Conservation (phyloP, 2,329 filamentous ascomycete species). For the Pseudocercospora fijiensis region DNA sequence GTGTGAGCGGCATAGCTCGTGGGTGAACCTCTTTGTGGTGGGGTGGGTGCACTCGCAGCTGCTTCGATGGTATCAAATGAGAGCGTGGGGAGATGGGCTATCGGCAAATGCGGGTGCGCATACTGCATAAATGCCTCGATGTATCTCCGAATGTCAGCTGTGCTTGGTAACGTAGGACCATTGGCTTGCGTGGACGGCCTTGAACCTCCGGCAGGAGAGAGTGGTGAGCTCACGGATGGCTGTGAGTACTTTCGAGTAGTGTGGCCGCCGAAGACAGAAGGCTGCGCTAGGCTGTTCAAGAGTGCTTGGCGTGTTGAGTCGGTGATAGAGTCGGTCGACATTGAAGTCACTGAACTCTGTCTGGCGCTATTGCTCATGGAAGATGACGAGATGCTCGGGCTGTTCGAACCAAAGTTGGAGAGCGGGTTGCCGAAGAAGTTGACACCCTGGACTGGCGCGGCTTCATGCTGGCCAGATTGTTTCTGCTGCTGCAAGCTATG, state of each 20-base stretch:
- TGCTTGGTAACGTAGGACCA: slow-evolving; percentile 67
- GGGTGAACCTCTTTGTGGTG: slow-evolving; percentile 39
- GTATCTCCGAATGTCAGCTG: slow-evolving; percentile 83
- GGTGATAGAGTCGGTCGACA: slow-evolving; percentile 64
- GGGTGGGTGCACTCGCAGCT: slow-evolving; percentile 53
- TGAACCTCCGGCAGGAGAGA: slow-evolving; percentile 42
- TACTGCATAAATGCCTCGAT: slow-evolving; percentile 86
- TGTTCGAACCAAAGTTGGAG: slow-evolving; percentile 70
- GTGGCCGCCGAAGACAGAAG: slow-evolving; percentile 52
- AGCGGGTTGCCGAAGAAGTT: slow-evolving; percentile 58
- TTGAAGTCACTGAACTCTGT: slow-evolving; percentile 60
- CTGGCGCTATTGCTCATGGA: slow-evolving; percentile 67
- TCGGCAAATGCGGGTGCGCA: slow-evolving; percentile 93
- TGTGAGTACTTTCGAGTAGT: slow-evolving; percentile 60
- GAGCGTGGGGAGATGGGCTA: slow-evolving; percentile 85
- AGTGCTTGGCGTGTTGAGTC: slow-evolving; percentile 65
- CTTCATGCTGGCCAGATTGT: slow-evolving; percentile 23
- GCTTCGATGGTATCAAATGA: slow-evolving; percentile 80
- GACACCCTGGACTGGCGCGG: slow-evolving; percentile 46
- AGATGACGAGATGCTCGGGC: slow-evolving; percentile 59
- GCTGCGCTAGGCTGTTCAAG: slow-evolving; percentile 61
- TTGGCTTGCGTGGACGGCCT: slow-evolving; percentile 37
- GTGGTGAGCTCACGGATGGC: slow-evolving; percentile 55
- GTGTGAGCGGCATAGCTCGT: slow-evolving; percentile 54
- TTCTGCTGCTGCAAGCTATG: slow-evolving; percentile 36